Base-by-base conservation (phyloP, 2,329 filamentous ascomycete genomes). In the Hyphodiscus sp. region DNA sequence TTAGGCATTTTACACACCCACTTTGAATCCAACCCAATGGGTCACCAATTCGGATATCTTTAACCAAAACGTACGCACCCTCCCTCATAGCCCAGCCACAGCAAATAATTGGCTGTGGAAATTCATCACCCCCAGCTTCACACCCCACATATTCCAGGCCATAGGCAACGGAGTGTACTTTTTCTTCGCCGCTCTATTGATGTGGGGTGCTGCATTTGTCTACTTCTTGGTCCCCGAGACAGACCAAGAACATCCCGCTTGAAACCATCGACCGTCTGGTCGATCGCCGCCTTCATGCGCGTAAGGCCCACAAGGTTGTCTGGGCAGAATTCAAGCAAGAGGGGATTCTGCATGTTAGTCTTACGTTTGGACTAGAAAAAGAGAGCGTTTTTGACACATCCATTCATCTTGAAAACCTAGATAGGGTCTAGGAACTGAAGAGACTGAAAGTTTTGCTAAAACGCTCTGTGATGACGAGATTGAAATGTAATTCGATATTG, bases 11-110 rank as follows among this genome's bases (percentile, higher is more conserved):
- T 91, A 90, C 71, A 87, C 83, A 0, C 85, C 80, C 0, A 79
- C 80, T 0, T 88, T 84, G 85, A 87, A 87, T 65, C 85, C 84
- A 1, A 87, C 83, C 0, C 86, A 86, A 0, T 91, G 87, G 87
- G 85, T 91, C 20, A 71, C 87, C 64, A 88, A 88, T 73, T 77
- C 77, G 0, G 86, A 91, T 68, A 89, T 91, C 75, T 90, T 89
- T 68, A 80, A 86, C 62, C 79, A 82, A 58, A 85, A 85, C 69
- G 81, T 82, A 16, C 77, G 85, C 50, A 81, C 82, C 0, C 75
- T 91, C 0, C 86, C 85, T 1, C 86, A 90, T 65, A 86, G 87
- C 10, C 85, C 78, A 41, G 87, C 87, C 0, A 81, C 85, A 0
- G 81, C 81, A 2, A 85, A 80, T 69, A 88, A 89, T 69, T 89